Conservation (phyloP, 148 eudicot species). For the Pharnaceum exiguum region DNA sequence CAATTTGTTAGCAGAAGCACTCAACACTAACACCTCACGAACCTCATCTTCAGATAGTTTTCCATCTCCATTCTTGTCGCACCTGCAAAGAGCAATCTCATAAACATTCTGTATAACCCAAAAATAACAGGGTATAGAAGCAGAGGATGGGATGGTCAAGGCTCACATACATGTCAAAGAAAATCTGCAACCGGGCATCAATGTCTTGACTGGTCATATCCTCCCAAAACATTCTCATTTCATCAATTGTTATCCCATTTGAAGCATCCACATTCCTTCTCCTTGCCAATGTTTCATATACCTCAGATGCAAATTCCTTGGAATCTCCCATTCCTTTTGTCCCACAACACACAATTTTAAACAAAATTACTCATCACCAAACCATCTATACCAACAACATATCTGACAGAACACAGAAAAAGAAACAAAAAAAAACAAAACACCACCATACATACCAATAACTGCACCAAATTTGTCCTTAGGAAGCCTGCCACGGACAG, state of each 20-base stretch:
- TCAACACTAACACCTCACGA: constrained; percentile 80
- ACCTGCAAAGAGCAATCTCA: constrained; percentile 41
- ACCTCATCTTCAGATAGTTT: constrained; percentile 88
- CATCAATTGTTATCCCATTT: constrained; percentile 57
- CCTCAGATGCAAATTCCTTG: constrained; percentile 67
- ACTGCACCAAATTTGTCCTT: constrained; percentile 71
- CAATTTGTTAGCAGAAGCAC: constrained; percentile 90
- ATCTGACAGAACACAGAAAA: not conserved
- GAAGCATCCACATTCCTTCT: constrained; percentile 45
- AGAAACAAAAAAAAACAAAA: not conserved
- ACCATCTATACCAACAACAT: not conserved
- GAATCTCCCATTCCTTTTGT: constrained; percentile 69
- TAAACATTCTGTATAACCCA: constrained; percentile 2
- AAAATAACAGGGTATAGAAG: not conserved
- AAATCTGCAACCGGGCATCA: constrained; percentile 82
- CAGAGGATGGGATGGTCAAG: constrained; percentile 19
- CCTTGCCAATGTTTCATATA: constrained; percentile 80
- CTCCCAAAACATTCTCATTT: constrained; percentile 81
- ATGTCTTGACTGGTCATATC: constrained; percentile 74
- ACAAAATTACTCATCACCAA: constrained; percentile 3
- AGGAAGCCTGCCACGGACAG: constrained; percentile 47
- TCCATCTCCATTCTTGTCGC: constrained; percentile 98
- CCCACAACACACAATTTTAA: not conserved
- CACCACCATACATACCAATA: constrained; percentile 49
- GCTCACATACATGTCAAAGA: constrained; percentile 78